Percentiles rank a stretch among this genome's conserved stretches.
Conservation (phyloP, 257 asterid species). For the Salvia splendens region DNA sequence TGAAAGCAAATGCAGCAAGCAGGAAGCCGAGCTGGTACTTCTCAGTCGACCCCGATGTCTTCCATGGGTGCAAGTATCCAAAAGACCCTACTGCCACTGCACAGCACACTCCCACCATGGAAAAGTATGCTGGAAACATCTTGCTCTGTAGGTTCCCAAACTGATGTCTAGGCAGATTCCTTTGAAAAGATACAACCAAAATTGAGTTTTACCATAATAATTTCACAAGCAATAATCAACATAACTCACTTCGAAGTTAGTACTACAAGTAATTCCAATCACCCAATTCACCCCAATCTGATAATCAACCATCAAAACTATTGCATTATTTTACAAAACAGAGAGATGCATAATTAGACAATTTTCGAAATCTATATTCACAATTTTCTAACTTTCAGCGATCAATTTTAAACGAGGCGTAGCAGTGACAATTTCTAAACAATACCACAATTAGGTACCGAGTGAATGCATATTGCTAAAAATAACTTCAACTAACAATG, state of each 20-base stretch:
- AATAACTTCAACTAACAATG: background rate
- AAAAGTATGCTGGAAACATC: conserved; percentile 98
- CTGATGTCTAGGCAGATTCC: conserved; percentile 95
- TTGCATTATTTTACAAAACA: background rate
- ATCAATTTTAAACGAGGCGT: background rate
- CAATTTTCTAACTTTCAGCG: background rate
- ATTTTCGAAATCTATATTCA: background rate
- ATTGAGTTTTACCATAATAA: conserved; percentile 4
- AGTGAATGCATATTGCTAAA: background rate
- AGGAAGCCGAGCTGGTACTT: conserved; percentile 90
- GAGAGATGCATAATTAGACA: background rate
- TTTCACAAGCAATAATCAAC: conserved; percentile 11
- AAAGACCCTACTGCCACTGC: conserved; percentile 79
- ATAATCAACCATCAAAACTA: background rate
- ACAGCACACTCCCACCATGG: conserved; percentile 95
- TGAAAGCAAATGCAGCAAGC: conserved; percentile 82
- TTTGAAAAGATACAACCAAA: conserved; percentile 28
- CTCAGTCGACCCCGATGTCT: conserved; percentile 63
- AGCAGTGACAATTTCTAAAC: conserved; percentile 5
- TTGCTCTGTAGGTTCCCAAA: conserved; percentile 94
- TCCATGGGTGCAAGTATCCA: conserved; percentile 95
- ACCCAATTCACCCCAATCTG: background rate
- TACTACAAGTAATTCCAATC: background rate
- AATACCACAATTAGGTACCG: conserved; percentile 14
- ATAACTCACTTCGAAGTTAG: background rate